Conservation (phyloP, 768 basidiomycete species). For the Kwoniella pini region DNA sequence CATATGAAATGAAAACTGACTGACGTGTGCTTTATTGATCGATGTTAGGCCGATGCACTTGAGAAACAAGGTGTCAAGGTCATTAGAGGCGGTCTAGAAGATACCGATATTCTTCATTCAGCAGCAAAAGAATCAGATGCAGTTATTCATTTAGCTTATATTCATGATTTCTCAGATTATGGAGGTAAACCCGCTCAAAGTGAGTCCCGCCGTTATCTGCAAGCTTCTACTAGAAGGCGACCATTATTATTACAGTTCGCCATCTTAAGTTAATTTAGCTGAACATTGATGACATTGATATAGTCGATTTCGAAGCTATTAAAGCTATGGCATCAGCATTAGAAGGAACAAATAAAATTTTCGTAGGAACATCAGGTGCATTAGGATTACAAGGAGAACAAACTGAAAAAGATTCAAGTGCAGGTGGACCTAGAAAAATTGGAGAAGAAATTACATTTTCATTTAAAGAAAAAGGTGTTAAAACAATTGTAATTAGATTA, state of each 20-base stretch:
- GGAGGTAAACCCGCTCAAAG: slow-evolving; percentile 10
- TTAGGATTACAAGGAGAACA: not conserved
- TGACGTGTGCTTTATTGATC: not conserved
- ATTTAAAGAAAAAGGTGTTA: not conserved
- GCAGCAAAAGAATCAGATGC: slow-evolving; percentile 32
- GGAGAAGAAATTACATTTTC: not conserved
- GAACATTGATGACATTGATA: not conserved
- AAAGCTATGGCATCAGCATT: slow-evolving; percentile 26
- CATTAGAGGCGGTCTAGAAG: slow-evolving; percentile 29
- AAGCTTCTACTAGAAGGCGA: no score
- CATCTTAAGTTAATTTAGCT: no score
- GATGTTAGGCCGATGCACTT: slow-evolving; percentile 8
- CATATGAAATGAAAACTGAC: no score
- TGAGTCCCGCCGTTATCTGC: no score
- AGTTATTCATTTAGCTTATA: slow-evolving; percentile 41
- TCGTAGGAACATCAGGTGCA: slow-evolving; percentile 27
- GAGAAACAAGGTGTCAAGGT: slow-evolving; percentile 25
- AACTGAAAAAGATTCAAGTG: not conserved
- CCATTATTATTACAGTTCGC: no score
- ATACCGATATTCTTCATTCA: slow-evolving; percentile 27
- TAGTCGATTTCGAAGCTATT: slow-evolving; percentile 34
- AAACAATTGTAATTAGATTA: slow-evolving; percentile 4
- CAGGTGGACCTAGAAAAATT: slow-evolving; percentile 4
- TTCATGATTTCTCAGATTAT: slow-evolving; percentile 32
- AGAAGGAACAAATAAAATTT: slow-evolving; percentile 32